Evolutionary conservation across 305 asterid genomes (phyloP), one percentile per base, ranked within the genome.

Genomic region (Coffea humblotiana): DNA sequence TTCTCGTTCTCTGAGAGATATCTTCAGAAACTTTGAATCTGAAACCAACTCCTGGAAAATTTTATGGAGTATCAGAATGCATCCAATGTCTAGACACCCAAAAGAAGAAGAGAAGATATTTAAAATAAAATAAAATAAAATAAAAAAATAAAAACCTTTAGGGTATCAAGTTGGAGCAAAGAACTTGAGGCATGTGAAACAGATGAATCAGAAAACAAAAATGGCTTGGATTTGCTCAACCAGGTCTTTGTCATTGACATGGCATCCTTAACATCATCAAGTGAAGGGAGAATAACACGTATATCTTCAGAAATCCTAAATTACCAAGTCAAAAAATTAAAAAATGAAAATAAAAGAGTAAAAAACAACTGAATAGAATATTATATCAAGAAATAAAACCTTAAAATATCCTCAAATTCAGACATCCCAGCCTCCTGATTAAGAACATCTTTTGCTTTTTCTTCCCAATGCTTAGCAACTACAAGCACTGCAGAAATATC

Each of bases 231-330:
- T 91, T 89, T 92, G 77, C 84, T 81, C 82, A 92, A 86, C 98
- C 97, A 95, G 60, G 89, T 84, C 86, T 91, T 86, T 71, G 99
- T 92, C 87, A 80, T 85, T 69, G 94, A 88, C 77, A 95, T 85
- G 60, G 94, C 94, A 87, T 85, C 90, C 84, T 89, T 88, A 79
- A 94, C 91, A 32, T 90, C 89, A 72, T 70, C 82, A 88, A 91
- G 90, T 37, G 97, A 92, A 77, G 97, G 97, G 78, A 93, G 90
- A 87, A 91, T 80, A 81, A 88, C 84, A 82, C 86, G 78, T 21
- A 94, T 88, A 75, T 83, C 91, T 84, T 90, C 92, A 56, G 97
- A 89, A 76, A 82, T 88, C 96, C 99, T 95, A 89, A 77, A 87
- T 77, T 76, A 85, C 84, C 74, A 75, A 84, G 85, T 48, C 78